Evolutionary conservation across 2,329 filamentous ascomycete species (phyloP).

Genomic region (Hymenotorrendiella dingleyae): DNA sequence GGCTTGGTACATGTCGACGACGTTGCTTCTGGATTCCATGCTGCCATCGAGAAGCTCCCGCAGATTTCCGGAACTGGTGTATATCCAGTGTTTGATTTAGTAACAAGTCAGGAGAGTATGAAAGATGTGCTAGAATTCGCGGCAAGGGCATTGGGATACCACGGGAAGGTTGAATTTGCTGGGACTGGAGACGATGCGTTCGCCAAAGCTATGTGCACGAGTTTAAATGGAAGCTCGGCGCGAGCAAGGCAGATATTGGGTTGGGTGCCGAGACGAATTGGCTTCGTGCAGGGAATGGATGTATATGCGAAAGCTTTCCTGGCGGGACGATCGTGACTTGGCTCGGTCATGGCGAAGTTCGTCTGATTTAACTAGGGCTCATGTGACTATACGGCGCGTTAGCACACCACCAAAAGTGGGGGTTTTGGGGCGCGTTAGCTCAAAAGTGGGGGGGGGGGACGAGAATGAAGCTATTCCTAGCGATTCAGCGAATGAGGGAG

Average conservation of each 20-base stretch:
- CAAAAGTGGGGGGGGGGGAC: too few species aligned
- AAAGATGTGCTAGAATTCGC: slow-evolving; percentile 26
- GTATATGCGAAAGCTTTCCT: slow-evolving; percentile 16
- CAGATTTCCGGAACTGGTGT: slow-evolving; percentile 23
- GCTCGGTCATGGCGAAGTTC: too few species aligned
- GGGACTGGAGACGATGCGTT: slow-evolving; percentile 24
- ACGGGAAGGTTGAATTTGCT: slow-evolving; percentile 26
- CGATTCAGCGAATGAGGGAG: too few species aligned
- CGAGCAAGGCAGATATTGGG: slow-evolving; percentile 30
- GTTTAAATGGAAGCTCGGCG: slow-evolving; percentile 20
- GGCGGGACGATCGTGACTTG: too few species aligned
- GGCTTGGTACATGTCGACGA: slow-evolving; percentile 36
- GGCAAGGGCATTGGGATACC: slow-evolving; percentile 23
- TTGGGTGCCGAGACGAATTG: slow-evolving; percentile 31
- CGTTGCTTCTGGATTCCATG: slow-evolving; percentile 30
- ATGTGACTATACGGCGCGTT: too few species aligned
- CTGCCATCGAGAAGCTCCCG: slow-evolving; percentile 31
- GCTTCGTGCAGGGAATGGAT: slow-evolving; percentile 17
- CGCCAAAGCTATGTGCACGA: slow-evolving; percentile 23
- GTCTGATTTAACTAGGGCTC: too few species aligned
- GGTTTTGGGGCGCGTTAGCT: too few species aligned
- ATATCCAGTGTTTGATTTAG: slow-evolving; percentile 35
- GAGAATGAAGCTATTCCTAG: too few species aligned
- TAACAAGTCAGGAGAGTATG: slow-evolving; percentile 30
- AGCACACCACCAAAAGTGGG: too few species aligned